Evolutionary conservation across 2,329 filamentous ascomycete species (phyloP), one percentile per base, ranked within the genome.

Genomic region (Helotiales sp.): DNA sequence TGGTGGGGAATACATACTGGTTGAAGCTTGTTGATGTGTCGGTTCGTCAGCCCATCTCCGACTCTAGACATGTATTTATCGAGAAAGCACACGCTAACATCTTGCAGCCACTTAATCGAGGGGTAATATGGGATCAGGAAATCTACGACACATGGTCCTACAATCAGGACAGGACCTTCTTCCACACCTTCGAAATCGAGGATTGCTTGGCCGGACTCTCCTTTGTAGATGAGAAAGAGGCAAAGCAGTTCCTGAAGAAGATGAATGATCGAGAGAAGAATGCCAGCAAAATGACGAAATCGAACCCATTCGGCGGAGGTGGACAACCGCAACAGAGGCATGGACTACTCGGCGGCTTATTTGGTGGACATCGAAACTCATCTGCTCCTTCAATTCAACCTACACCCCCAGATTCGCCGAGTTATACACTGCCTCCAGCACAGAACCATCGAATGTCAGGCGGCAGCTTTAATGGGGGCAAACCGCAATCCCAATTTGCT

Each of bases 1-100:
- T 97, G 45, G 93, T 98, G 30, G 96, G 96, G 72, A 91, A 97
- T 79, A 97, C 96, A 0, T 97, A 94, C 81, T 99, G 95, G 93
- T 83, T 99, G 73, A 99, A 99, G 84, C 84, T 99, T 82, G 96
- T 99, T 61, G 96, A 99, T 79, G 89, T 99, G 65, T 97, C 93
- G 78, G 93, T 97, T 85, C 77, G 90, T 84, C 58, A 43, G 37
- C 50, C 67, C 60, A 58, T 59, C 54, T 52, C 43, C 54, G 17
- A 26, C 22, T 65, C 30, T 7, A 20, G 34, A 15, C 28, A 26
- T 30, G 37, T 40, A 60, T 10, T 24, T 17, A 22, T 43, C 20
- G 20, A 15, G 26, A 50, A 32, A 40, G 30, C 10, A 47, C 20
- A 61, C 66, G 63, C 73, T 75, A 70, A 75, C 61, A 60, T 55